Evolutionary conservation across 73 alveolate species (phyloP).

Genomic region (Effrenium voratum): DNA sequence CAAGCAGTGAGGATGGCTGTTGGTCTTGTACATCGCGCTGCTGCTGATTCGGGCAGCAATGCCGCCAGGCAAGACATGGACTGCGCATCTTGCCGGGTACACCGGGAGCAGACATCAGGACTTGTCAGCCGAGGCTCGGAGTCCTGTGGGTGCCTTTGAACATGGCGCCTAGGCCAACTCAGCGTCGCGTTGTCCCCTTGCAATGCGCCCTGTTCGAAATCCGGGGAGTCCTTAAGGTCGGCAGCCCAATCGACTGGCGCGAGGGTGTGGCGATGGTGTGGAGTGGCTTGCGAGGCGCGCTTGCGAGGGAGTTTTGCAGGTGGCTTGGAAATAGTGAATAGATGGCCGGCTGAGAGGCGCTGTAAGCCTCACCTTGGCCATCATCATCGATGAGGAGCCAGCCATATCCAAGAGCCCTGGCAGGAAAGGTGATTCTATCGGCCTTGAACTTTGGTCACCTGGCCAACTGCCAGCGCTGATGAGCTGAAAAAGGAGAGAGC

Average conservation of each 20-base stretch:
- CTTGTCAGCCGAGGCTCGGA: slow-evolving; percentile 26
- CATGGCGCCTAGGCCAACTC: slow-evolving; percentile 6
- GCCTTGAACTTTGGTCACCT: too few species aligned
- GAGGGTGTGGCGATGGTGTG: slow-evolving; percentile 76
- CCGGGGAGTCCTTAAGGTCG: slow-evolving; percentile 2
- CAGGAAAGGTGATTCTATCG: background rate
- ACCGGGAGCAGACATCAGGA: background rate
- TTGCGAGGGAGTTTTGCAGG: background rate
- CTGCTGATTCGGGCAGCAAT: slow-evolving; percentile 48
- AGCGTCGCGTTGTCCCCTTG: background rate
- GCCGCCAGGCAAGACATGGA: background rate
- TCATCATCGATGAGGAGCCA: slow-evolving; percentile 82
- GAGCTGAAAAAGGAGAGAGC: too few species aligned
- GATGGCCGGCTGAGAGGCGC: background rate
- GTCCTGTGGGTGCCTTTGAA: slow-evolving; percentile 51
- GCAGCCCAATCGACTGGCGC: slow-evolving; percentile 59
- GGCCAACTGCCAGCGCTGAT: too few species aligned
- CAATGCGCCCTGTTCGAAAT: background rate
- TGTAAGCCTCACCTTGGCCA: slow-evolving; percentile 55
- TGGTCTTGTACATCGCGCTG: slow-evolving; percentile 55
- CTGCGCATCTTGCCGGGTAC: background rate
- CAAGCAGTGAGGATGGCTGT: slow-evolving; percentile 16
- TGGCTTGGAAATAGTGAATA: background rate
- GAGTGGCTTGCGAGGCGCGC: slow-evolving; percentile 64
- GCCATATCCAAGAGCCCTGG: slow-evolving; percentile 21